Evolutionary conservation across 2,329 filamentous ascomycete genomes (phyloP).

Genomic region (Diaporthe sp.): DNA sequence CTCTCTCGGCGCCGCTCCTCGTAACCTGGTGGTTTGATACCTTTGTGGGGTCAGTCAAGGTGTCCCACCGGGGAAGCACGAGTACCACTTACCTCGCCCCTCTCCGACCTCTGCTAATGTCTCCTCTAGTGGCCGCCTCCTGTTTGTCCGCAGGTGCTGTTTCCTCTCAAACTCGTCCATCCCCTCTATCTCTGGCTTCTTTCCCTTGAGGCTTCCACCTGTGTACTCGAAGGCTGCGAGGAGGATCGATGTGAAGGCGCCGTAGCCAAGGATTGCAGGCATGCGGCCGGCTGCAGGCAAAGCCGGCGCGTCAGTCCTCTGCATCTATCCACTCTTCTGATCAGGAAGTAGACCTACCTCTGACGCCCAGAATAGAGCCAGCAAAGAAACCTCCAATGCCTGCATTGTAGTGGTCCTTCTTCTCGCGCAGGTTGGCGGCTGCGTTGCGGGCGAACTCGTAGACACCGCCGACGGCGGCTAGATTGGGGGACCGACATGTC

Average conservation of each 20-base stretch:
- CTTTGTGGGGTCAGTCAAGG: constrained; percentile 59
- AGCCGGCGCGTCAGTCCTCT: constrained; percentile 27
- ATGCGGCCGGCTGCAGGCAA: constrained; percentile 70
- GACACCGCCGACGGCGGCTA: constrained; percentile 80
- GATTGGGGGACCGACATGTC: not conserved
- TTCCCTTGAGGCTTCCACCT: constrained; percentile 69
- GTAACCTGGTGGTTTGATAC: constrained; percentile 85
- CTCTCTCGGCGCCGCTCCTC: constrained; percentile 86
- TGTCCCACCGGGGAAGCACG: constrained; percentile 9
- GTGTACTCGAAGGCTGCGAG: constrained; percentile 78
- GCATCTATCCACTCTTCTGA: constrained; percentile 33
- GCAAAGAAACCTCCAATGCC: constrained; percentile 82
- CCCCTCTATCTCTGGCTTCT: constrained; percentile 73
- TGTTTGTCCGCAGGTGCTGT: constrained; percentile 79
- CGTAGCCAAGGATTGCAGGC: constrained; percentile 79
- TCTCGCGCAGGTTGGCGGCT: constrained; percentile 86
- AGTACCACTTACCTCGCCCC: constrained; percentile 77
- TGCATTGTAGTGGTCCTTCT: constrained; percentile 83
- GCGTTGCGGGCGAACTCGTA: constrained; percentile 85
- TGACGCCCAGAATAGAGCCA: constrained; percentile 80
- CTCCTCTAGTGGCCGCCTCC: constrained; percentile 82
- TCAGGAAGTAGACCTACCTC: constrained; percentile 68
- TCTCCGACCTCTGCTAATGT: constrained; percentile 87
- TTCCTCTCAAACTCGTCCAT: constrained; percentile 82
- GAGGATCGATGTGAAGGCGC: constrained; percentile 67